These are phyloP conservation scores for Quercus dentata DNA, from an alignment of 306 rosid species.

Conservation along the genomic window DNA sequence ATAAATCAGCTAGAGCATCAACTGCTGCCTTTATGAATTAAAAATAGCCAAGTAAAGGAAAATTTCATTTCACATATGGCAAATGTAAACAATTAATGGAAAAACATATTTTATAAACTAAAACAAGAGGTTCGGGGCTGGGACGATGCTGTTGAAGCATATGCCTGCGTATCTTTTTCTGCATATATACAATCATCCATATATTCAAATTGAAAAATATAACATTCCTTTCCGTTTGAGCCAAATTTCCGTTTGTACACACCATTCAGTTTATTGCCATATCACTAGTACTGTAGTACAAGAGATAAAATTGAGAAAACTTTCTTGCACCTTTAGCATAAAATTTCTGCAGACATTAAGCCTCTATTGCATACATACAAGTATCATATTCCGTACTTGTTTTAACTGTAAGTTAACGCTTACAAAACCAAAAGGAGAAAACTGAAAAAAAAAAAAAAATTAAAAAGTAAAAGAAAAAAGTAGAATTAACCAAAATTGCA, in stretches of 20 bases:
- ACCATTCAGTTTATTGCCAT: neutral
- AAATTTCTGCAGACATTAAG: neutral
- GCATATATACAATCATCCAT: too few species aligned
- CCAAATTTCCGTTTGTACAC: neutral
- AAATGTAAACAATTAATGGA: too few species aligned
- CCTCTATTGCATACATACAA: neutral
- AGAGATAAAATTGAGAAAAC: neutral
- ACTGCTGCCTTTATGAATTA: too few species aligned
- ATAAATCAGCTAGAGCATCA: too few species aligned
- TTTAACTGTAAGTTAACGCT: neutral
- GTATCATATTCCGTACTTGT: neutral
- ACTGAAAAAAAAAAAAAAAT: neutral
- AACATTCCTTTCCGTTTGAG: too few species aligned
- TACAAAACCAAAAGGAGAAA: neutral
- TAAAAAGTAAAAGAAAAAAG: neutral
- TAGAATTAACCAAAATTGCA: constrained; percentile 7
- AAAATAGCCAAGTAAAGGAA: too few species aligned
- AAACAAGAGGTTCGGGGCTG: too few species aligned
- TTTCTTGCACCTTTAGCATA: neutral
- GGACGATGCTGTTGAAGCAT: too few species aligned
- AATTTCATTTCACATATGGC: too few species aligned
- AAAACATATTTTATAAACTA: too few species aligned
- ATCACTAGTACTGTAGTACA: neutral
- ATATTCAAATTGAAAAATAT: too few species aligned
- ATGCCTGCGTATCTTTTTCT: too few species aligned